phyloP scores from a whole-genome alignment of 2,329 filamentous ascomycete species.

The Fusarium brachygibbosum region DNA sequence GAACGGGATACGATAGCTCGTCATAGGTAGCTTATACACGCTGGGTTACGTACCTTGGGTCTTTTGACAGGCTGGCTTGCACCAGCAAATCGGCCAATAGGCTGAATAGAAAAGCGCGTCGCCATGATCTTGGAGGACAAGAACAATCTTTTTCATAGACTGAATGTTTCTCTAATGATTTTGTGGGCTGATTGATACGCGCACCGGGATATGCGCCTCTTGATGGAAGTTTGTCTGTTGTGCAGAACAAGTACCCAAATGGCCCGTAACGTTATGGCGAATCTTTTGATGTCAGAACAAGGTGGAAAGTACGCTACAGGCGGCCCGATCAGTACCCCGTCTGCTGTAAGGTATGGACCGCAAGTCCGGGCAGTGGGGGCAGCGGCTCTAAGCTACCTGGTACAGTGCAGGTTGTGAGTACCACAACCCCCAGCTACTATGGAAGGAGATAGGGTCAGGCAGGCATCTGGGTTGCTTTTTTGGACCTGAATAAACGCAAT shows the following conservation, averaged over 20 bases:
- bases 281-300: constrained; percentile 1
- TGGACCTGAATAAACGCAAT: no score
- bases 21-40: not conserved
- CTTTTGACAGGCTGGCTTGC: constrained; percentile 78
- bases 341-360: no score
- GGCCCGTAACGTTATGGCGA: no score
- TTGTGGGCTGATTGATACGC: not conserved
- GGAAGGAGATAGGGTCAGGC: no score
- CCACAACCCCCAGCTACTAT: no score
- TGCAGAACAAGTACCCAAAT: constrained; percentile 1
- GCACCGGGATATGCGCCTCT: not conserved
- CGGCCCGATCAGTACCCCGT: constrained; percentile 10
- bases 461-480: no score
- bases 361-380: constrained; percentile 9
- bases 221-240: not conserved
- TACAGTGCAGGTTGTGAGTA: not conserved
- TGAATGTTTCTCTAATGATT: not conserved
- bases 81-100: constrained; percentile 76
- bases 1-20: not conserved
- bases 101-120: constrained; percentile 73
- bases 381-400: not conserved
- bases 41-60: constrained; percentile 70
- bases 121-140: constrained; percentile 43
- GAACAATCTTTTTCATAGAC: not conserved
- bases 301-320: constrained; percentile 14